These are phyloP conservation scores for Saccharomycopsis capsularis DNA, from an alignment of 805 yeast genomes.

Conservation along the genomic window DNA sequence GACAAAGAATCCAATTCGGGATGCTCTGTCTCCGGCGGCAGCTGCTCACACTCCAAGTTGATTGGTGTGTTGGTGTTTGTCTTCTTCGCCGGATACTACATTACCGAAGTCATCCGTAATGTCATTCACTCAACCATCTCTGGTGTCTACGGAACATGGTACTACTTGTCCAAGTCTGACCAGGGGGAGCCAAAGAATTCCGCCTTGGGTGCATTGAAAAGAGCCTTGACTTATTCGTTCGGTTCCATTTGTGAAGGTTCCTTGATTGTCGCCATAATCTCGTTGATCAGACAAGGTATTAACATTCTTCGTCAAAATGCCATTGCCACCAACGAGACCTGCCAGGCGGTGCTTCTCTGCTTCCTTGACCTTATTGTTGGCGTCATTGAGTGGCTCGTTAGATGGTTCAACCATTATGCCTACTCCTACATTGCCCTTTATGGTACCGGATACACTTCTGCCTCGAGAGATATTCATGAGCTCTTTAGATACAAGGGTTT, in stretches of 20 bases:
- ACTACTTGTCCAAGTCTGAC: conserved; percentile 66
- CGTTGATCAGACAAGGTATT: conserved; percentile 52
- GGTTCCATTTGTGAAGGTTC: conserved; percentile 90
- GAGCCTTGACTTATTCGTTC: conserved; percentile 79
- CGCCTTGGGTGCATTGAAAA: conserved; percentile 69
- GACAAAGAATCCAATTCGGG: conserved; percentile 46
- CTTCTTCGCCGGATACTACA: conserved; percentile 76
- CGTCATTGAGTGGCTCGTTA: conserved; percentile 68
- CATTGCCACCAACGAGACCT: conserved; percentile 43
- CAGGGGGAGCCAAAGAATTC: conserved; percentile 76
- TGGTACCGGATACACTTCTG: conserved; percentile 66
- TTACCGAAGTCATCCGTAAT: conserved; percentile 77
- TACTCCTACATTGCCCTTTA: conserved; percentile 81
- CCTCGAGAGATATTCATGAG: conserved; percentile 79
- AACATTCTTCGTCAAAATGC: conserved; percentile 46
- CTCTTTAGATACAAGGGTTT: conserved; percentile 72
- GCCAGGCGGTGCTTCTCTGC: conserved; percentile 46
- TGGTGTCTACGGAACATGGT: conserved; percentile 90
- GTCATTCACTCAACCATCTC: conserved; percentile 74
- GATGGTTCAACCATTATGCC: conserved; percentile 87
- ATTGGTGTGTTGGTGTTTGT: conserved; percentile 66
- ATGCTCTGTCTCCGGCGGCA: conserved; percentile 44
- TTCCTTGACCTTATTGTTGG: conserved; percentile 54
- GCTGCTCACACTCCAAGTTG: conserved; percentile 52
- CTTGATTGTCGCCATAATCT: conserved; percentile 62